Evolutionary conservation across 2,329 filamentous ascomycete genomes (phyloP), one percentile per base, ranked within the genome.

Genomic region (Metarhizium humberi): DNA sequence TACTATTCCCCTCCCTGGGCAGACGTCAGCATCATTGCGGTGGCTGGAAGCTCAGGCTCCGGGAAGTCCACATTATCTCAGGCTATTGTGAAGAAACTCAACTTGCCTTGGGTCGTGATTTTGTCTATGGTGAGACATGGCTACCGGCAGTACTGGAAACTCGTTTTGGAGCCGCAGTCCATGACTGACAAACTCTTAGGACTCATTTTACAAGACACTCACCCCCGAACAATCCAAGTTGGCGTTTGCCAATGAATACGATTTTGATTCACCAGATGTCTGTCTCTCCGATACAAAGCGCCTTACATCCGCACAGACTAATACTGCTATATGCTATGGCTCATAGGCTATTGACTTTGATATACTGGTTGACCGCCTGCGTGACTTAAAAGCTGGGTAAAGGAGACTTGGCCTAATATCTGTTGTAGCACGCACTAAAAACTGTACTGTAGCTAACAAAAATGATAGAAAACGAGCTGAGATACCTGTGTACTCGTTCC

Each of bases 21-120:
- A 52, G 88, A 97, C 72, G 85, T 96, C 63, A 92, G 89, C 74
- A 96, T 99, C 65, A 96, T 99, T 69, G 94, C 91, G 52, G 87
- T 99, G 64, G 92, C 94, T 61, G 94, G 94, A 42, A 94, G 90
- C 72, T 97, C 92, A 32, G 94, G 94, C 46, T 97, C 92, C 30
- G 73, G 92, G 56, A 99, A 99, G 77, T 96, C 92, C 6, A 96
- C 92, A 6, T 76, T 99, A 54, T 92, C 94, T 36, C 82, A 95
- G 68, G 90, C 92, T 60, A 96, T 99, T 63, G 89, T 97, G 60
- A 86, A 82, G 64, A 86, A 88, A 65, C 76, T 99, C 64, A 96
- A 94, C 72, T 75, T 99, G 60, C 94, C 94, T 55, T 99, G 94
- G 92, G 94, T 99, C 58, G 92, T 96, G 51, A 96, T 99, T 71